Percentiles rank a stretch among this genome's conserved stretches.
Conservation (phyloP, 208 protist species). For the Leishmania braziliensis region DNA sequence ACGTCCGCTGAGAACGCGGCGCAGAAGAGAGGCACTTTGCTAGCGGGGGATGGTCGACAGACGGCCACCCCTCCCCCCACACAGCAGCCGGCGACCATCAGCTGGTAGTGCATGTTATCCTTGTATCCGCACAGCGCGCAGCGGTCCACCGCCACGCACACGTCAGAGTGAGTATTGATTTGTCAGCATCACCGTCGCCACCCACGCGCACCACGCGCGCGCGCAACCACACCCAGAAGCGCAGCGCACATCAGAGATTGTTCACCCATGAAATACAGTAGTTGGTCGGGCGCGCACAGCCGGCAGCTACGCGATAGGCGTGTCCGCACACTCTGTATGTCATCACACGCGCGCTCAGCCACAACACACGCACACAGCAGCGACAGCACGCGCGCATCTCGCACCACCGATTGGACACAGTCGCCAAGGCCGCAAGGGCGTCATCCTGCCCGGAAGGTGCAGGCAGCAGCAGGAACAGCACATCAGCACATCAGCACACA, state of each 20-base stretch:
- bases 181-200: conserved; percentile 37
- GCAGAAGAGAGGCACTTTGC: too few species aligned
- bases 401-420: conserved; percentile 34
- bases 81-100: conserved; percentile 17
- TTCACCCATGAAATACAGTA: conserved; percentile 15
- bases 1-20: neutral
- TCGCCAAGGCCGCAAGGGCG: conserved; percentile 8
- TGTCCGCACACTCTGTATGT: conserved; percentile 5
- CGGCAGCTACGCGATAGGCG: conserved; percentile 9
- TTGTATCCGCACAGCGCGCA: conserved; percentile 38
- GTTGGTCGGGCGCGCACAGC: conserved; percentile 7
- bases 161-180: conserved; percentile 60
- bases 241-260: conserved; percentile 14
- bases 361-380: neutral
- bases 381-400: conserved; percentile 13
- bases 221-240: neutral
- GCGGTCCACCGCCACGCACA: conserved; percentile 20
- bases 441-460: conserved; percentile 21
- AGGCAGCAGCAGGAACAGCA: conserved; percentile 1
- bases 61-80: too few species aligned
- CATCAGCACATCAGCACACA: neutral
- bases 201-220: neutral
- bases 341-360: neutral
- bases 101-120: conserved; percentile 63
- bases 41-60: too few species aligned